Percentiles rank a stretch among this genome's conserved stretches.
Conservation (phyloP, 495 filamentous ascomycete species). For the Podospora pseudocomata region DNA sequence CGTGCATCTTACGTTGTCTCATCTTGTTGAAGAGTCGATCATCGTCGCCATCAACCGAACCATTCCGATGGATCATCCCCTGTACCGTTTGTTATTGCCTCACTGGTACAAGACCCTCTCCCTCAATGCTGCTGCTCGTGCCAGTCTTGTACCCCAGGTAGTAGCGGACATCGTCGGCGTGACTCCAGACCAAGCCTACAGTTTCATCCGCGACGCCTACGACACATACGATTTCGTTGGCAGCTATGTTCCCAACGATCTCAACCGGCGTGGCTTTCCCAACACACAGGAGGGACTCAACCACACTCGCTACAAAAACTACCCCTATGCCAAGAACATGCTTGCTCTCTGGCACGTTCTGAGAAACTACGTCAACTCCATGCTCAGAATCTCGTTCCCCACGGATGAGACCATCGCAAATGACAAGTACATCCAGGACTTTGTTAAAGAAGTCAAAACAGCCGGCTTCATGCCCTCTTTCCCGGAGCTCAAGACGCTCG, state of each 20-base stretch:
- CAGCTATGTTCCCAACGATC: slow-evolving; percentile 46
- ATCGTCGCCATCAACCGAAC: slow-evolving; percentile 45
- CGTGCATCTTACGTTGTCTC: slow-evolving; percentile 45
- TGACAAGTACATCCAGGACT: slow-evolving; percentile 35
- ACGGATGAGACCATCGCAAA: slow-evolving; percentile 27
- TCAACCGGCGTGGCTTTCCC: slow-evolving; percentile 42
- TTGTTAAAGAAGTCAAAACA: slow-evolving; percentile 37
- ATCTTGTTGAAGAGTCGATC: slow-evolving; percentile 48
- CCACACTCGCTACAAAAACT: slow-evolving; percentile 43
- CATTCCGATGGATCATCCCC: slow-evolving; percentile 38
- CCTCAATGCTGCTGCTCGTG: slow-evolving; percentile 48
- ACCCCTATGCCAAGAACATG: slow-evolving; percentile 45
- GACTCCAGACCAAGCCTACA: slow-evolving; percentile 27
- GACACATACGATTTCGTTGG: slow-evolving; percentile 40
- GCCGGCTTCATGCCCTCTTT: slow-evolving; percentile 43
- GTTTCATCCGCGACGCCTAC: slow-evolving; percentile 35
- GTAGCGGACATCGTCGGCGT: slow-evolving; percentile 39
- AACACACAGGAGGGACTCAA: slow-evolving; percentile 32
- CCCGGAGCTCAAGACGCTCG: slow-evolving; percentile 70
- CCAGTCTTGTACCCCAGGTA: slow-evolving; percentile 42
- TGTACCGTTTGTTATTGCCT: slow-evolving; percentile 41
- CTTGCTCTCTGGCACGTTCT: slow-evolving; percentile 40
- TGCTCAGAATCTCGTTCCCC: slow-evolving; percentile 27
- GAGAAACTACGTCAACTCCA: slow-evolving; percentile 34
- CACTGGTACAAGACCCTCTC: slow-evolving; percentile 52